These are phyloP conservation scores for Aspergillus sclerotialis DNA, from an alignment of 2,329 filamentous ascomycete species.

Conservation along the genomic window DNA sequence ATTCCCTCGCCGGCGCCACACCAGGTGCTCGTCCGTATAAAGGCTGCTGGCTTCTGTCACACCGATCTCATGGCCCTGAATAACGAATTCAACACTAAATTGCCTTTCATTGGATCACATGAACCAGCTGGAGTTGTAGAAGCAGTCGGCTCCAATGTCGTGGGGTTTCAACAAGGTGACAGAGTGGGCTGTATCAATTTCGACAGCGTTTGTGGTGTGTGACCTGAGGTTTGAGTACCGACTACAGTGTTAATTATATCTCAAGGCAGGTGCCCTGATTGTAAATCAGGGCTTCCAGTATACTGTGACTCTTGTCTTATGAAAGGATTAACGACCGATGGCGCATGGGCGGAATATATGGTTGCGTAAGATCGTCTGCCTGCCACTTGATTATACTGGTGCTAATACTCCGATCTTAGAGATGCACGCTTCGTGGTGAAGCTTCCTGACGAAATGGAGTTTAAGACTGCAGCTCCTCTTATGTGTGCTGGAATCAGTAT, in stretches of 20 bases:
- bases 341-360: conserved; percentile 53
- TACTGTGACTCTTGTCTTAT: conserved; percentile 24
- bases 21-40: conserved; percentile 56
- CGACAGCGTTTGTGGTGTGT: conserved; percentile 44
- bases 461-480: conserved; percentile 49
- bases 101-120: conserved; percentile 51
- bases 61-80: conserved; percentile 52
- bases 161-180: conserved; percentile 43
- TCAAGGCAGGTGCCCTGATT: conserved; percentile 43
- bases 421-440: conserved; percentile 42
- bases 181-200: conserved; percentile 52
- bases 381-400: neutral
- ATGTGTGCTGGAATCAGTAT: conserved; percentile 51
- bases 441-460: conserved; percentile 44
- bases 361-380: conserved; percentile 20
- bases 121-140: conserved; percentile 53
- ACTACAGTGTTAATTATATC: neutral
- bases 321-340: conserved; percentile 44
- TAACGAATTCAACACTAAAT: conserved; percentile 42
- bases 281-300: conserved; percentile 18
- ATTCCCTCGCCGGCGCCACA: conserved; percentile 43
- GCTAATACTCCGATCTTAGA: conserved; percentile 1
- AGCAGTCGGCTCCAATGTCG: conserved; percentile 35
- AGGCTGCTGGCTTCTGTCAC: conserved; percentile 56
- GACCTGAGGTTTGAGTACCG: neutral